Conservation (phyloP, 148 eudicot genomes). For the Tetragonia tetragonoides region DNA sequence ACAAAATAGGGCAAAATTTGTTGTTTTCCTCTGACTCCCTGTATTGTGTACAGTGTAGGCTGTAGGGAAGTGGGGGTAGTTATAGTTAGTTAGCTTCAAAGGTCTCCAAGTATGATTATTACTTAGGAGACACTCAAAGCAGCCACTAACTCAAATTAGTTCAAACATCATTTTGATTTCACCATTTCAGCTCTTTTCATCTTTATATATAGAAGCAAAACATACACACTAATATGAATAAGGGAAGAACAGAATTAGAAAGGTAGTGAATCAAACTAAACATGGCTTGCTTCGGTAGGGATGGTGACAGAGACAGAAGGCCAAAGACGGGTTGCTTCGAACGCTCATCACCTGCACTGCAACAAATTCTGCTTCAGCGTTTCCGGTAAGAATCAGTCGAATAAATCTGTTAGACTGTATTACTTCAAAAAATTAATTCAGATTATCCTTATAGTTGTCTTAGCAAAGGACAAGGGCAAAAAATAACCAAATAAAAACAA, state of each 20-base stretch:
- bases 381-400: constrained; percentile 9
- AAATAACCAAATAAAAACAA: too few species aligned
- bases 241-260: background rate
- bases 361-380: constrained; percentile 30
- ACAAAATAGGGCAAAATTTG: too few species aligned
- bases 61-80: background rate
- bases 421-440: background rate
- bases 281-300: constrained; percentile 33
- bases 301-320: constrained; percentile 4
- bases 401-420: background rate
- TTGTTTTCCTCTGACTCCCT: too few species aligned
- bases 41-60: background rate
- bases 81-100: constrained; percentile 28
- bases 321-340: constrained; percentile 25
- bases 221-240: background rate
- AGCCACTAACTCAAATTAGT: constrained; percentile 18
- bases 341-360: constrained; percentile 36
- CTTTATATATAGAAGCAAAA: background rate
- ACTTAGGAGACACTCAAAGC: constrained; percentile 33
- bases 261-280: background rate
- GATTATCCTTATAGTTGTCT: too few species aligned
- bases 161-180: constrained; percentile 14
- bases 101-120: constrained; percentile 24
- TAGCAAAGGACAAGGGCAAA: too few species aligned
- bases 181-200: constrained; percentile 11